Evolutionary conservation across 805 yeast species (phyloP).

Genomic region (Cyberlindnera subsufficiens): DNA sequence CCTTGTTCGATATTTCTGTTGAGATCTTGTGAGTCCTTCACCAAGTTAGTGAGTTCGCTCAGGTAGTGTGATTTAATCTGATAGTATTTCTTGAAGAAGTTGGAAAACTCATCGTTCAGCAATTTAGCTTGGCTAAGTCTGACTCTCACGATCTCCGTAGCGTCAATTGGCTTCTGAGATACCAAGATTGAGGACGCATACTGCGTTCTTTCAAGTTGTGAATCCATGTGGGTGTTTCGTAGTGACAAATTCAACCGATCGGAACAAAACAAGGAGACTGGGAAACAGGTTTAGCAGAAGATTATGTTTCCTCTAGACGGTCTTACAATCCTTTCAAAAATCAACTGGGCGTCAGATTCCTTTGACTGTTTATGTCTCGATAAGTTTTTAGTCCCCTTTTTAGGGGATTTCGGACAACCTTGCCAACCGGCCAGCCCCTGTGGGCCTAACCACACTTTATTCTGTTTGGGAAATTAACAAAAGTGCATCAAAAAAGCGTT

Average conservation of each 20-base stretch:
- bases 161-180: conserved; percentile 48
- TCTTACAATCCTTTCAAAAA: no score
- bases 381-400: no score
- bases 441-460: no score
- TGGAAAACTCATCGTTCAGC: conserved; percentile 55
- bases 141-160: conserved; percentile 52
- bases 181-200: conserved; percentile 37
- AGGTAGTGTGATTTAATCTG: conserved; percentile 20
- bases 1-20: conserved; percentile 27
- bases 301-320: no score
- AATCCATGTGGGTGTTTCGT: conserved; percentile 2
- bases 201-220: conserved; percentile 23
- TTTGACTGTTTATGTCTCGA: no score
- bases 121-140: conserved; percentile 49
- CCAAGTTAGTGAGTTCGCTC: conserved; percentile 16
- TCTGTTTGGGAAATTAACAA: no score
- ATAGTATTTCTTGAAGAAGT: conserved; percentile 45
- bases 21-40: conserved; percentile 24
- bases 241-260: neutral
- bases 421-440: no score
- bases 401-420: no score
- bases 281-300: no score
- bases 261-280: no score
- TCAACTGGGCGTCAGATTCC: no score
- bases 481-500: no score